These are phyloP conservation scores for Suillus weaverae DNA, from an alignment of 768 basidiomycete species.

Conservation along the genomic window DNA sequence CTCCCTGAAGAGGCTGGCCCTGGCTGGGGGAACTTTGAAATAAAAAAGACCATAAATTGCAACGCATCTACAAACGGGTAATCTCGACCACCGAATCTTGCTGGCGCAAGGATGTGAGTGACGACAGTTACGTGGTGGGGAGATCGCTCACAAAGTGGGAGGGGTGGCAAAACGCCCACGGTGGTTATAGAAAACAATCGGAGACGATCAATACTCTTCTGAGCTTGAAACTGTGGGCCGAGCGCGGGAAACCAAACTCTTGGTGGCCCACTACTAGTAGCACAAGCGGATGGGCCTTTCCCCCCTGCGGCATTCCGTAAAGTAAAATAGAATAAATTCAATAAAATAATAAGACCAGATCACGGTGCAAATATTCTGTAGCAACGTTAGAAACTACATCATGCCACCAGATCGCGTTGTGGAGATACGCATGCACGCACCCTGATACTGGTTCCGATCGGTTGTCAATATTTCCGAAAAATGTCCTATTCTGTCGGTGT, in stretches of 20 bases:
- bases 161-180: neutral
- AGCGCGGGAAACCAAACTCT: neutral
- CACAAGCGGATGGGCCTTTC: neutral
- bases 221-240: slow-evolving; percentile 1
- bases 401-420: neutral
- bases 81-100: neutral
- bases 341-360: neutral
- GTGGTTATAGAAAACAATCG: slow-evolving; percentile 1
- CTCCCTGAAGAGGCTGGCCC: neutral
- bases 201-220: slow-evolving; percentile 1
- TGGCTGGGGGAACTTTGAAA: no score
- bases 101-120: neutral
- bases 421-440: slow-evolving; percentile 1
- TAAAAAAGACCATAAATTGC: neutral
- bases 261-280: neutral
- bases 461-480: neutral
- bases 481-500: neutral
- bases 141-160: neutral
- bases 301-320: slow-evolving; percentile 1
- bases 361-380: neutral
- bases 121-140: neutral
- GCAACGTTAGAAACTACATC: neutral
- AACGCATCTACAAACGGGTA: neutral
- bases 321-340: neutral
- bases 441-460: neutral